Base-by-base conservation (phyloP, 1,284 basidiomycete species). In the Cryptococcus sp. region DNA sequence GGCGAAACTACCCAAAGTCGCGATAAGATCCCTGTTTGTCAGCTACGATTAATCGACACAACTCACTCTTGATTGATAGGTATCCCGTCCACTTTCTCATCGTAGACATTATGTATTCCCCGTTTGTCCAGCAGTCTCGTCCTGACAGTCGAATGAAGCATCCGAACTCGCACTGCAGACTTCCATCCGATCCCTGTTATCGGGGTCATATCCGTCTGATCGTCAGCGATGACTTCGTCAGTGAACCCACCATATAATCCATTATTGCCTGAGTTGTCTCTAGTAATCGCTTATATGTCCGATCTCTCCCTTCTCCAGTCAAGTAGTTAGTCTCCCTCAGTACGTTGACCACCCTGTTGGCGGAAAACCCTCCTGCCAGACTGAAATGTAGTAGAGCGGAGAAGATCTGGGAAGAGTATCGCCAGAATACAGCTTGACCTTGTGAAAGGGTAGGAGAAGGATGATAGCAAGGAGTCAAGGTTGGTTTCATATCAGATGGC, bases 51-150 rank as follows among this genome's bases (percentile, higher is more conserved):
- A 15, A 14, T 11, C 23, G 14, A 34, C 23, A 14, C 32, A 4
- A 58, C 63, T 49, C 47, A 65, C 63, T 65, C 63, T 52, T 65
- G 63, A 47, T 65, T 65, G 51, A 65, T 65, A 15, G 63, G 61
- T 11, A 63, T 53, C 10, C 63, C 63, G 44, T 65, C 63, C 34
- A 49, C 50, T 15, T 44, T 43, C 13, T 50, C 53, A 47, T 63
- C 55, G 50, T 65, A 65, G 31, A 35, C 38, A 11, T 59, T 63
- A 48, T 46, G 46, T 33, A 56, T 49, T 4, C 63, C 61, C 43
- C 49, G 55, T 34, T 46, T 48, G 14, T 47, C 55, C 30, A 33
- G 13, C 1, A 65, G 23, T 30, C 63, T 47, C 10, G 58, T 49
- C n/a, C 63, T 45, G 6, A 65, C 63, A 4, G 59, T 58, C 10